Percentiles rank a stretch among this genome's conserved stretches.
Evolutionary conservation across 2,329 filamentous ascomycete species (phyloP).

Genomic region (Scorias spongiosa): DNA sequence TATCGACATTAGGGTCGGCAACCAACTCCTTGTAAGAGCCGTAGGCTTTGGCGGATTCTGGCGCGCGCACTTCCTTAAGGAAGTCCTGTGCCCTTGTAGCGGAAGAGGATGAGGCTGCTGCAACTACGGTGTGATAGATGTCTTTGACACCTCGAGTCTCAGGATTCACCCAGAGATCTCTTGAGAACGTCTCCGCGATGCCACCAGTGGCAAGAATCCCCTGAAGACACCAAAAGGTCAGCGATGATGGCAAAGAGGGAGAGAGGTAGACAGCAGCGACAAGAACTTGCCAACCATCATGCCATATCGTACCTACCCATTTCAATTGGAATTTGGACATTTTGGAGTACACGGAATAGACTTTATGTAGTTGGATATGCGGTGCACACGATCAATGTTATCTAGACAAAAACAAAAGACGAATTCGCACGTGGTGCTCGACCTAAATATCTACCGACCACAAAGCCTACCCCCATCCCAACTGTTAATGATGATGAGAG

Average conservation of each 20-base stretch:
- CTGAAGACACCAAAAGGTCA: constrained; percentile 14
- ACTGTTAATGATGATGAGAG: too few species aligned
- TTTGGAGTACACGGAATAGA: not conserved
- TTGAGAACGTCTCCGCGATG: constrained; percentile 43
- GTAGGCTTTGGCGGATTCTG: constrained; percentile 54
- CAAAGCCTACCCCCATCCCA: too few species aligned
- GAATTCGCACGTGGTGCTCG: too few species aligned
- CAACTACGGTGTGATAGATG: constrained; percentile 61
- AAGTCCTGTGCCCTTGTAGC: constrained; percentile 55
- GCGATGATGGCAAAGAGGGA: not conserved
- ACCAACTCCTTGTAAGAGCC: constrained; percentile 73
- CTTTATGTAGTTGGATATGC: not conserved
- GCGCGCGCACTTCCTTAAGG: constrained; percentile 54
- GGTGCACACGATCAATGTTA: not conserved
- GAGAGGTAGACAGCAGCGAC: not conserved
- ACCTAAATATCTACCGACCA: too few species aligned
- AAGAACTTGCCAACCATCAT: too few species aligned
- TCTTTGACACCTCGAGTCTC: constrained; percentile 53
- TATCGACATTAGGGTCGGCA: constrained; percentile 61
- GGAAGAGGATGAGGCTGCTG: constrained; percentile 66
- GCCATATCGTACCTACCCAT: constrained; percentile 9
- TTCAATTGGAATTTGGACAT: constrained; percentile 22
- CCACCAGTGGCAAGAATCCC: constrained; percentile 34
- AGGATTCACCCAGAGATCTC: constrained; percentile 65
- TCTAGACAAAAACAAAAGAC: too few species aligned